Evolutionary conservation across 352 stramenopile genomes (phyloP).

Genomic region (Globisporangium spiculum): DNA sequence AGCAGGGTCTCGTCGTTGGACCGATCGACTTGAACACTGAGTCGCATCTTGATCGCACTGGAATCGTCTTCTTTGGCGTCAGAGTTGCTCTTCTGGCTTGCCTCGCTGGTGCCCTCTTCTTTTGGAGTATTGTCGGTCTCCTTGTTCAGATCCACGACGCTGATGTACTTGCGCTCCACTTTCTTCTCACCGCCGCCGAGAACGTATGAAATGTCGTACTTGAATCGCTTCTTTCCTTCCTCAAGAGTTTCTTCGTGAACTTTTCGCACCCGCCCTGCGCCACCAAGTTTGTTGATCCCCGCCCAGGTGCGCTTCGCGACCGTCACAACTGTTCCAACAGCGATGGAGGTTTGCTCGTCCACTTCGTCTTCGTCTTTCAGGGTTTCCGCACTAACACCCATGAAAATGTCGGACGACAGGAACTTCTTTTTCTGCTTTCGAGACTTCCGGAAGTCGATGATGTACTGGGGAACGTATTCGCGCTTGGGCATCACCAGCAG

Average conservation of each 20-base stretch:
- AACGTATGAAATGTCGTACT: constrained; percentile 76
- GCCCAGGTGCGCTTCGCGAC: constrained; percentile 83
- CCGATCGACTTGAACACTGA: constrained; percentile 25
- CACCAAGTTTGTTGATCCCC: constrained; percentile 85
- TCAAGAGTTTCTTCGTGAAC: constrained; percentile 41
- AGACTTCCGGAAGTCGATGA: constrained; percentile 49
- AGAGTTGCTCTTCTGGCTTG: constrained; percentile 4
- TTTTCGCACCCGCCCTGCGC: constrained; percentile 62
- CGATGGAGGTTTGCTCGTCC: constrained; percentile 43
- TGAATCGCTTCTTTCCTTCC: constrained; percentile 41
- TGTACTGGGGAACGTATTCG: constrained; percentile 37
- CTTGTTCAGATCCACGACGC: constrained; percentile 47
- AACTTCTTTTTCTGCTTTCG: constrained; percentile 55
- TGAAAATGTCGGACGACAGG: constrained; percentile 56
- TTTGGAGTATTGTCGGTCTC: constrained; percentile 22
- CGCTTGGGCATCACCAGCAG: constrained; percentile 45
- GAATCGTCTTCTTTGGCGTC: constrained; percentile 17
- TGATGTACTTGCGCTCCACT: constrained; percentile 80
- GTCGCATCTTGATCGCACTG: constrained; percentile 19
- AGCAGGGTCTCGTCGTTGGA: constrained; percentile 22
- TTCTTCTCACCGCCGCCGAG: constrained; percentile 74
- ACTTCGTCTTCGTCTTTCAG: constrained; percentile 35
- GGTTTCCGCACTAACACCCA: constrained; percentile 38
- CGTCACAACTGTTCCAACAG: constrained; percentile 57
- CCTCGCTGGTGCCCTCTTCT: constrained; percentile 14